Base-by-base conservation (phyloP, 441 rosid genomes). In the Isatis lusitanica region DNA sequence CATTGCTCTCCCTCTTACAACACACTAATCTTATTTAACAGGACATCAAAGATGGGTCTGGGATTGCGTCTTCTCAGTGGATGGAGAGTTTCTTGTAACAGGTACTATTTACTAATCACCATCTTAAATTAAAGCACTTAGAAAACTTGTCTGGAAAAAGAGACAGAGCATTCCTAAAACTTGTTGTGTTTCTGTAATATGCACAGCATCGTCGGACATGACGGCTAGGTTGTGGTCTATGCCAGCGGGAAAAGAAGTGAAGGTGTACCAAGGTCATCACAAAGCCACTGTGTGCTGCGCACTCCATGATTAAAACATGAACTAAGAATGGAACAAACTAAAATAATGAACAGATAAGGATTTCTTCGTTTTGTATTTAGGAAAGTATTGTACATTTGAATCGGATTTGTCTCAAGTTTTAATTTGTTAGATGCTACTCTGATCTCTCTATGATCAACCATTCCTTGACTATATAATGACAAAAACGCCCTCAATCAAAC, bases 1-100 rank as follows among this genome's bases (percentile, higher is more conserved):
- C 39, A 42, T 66, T 9, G 43, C 43, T 50, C 35, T 1, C 2
- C 67, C 42, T 52, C 38, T 44, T 40, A 74, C 64, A 60, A 10
- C 21, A 3, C 24, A 52, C 35, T 7, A 58, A 46, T 16, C 57
- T 53, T 74, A 70, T 55, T 51, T 16, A 78, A 68, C 81, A 90
- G 98, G 99, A 79, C 99, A 94, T 74, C 87, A 83, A 38, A 93
- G 94, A 68, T 94, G 99, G 98, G 97, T 92, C 0, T 92, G 98
- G 99, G 98, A 94, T 78, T 92, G 97, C 33, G 94, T 92, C 80
- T 94, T 94, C 84, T 94, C 97, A 3, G 99, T 92, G 10, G 98
- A 94, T 73, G 99, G 98, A 66, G 98, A 96, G 61, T 94, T 85
- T 82, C 90, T 92, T 47, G 90, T 94, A 50, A 92, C 99, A 83